Evolutionary conservation across 108 stramenopile genomes (phyloP).

Genomic region (Fistulifera pelliculosa): DNA sequence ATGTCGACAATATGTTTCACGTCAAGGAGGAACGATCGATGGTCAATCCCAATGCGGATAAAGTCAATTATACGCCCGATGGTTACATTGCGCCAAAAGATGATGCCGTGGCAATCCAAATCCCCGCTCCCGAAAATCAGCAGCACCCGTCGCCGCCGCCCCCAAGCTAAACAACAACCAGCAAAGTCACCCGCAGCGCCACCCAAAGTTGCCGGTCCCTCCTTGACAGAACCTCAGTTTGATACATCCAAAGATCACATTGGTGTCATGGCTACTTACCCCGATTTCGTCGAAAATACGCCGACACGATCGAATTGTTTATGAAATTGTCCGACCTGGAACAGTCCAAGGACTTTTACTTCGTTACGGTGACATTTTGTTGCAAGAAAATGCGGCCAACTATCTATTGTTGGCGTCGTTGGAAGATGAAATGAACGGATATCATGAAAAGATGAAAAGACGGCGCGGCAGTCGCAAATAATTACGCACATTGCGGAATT

Average conservation of each 20-base stretch:
- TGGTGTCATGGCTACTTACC: conserved; percentile 76
- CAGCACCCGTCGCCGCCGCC: neutral
- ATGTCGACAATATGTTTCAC: conserved; percentile 94
- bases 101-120: neutral
- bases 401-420: conserved; percentile 90
- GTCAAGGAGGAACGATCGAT: conserved; percentile 90
- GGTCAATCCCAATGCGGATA: conserved; percentile 69
- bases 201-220: conserved; percentile 6
- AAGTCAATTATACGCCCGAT: conserved; percentile 50
- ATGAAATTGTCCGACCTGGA: conserved; percentile 74
- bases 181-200: conserved; percentile 9
- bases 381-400: conserved; percentile 94
- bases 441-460: conserved; percentile 91
- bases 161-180: conserved; percentile 4
- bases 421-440: conserved; percentile 99
- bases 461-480: conserved; percentile 87
- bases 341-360: conserved; percentile 80
- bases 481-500: conserved; percentile 95
- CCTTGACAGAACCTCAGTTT: conserved; percentile 7
- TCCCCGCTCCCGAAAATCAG: conserved; percentile 10
- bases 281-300: conserved; percentile 89
- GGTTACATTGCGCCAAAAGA: conserved; percentile 61
- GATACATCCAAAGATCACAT: conserved; percentile 27
- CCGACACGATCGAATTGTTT: conserved; percentile 85
- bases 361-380: conserved; percentile 75